A percentile compares a stretch with the other conserved stretches of the same genome.
Conservation (phyloP, 768 basidiomycete species). For the Lentinula lateritia region DNA sequence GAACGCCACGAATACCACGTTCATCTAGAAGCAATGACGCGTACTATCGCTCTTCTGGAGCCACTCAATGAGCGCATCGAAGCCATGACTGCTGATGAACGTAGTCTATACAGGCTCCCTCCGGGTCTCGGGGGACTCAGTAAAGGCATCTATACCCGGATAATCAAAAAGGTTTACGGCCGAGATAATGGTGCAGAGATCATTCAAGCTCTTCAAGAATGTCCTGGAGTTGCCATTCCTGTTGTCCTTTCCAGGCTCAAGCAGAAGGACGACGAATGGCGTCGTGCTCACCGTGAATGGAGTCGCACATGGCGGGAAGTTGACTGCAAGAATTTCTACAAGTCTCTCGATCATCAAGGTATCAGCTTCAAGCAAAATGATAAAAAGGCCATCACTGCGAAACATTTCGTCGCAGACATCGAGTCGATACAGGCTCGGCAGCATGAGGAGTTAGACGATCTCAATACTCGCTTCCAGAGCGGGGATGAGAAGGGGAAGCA, state of each 20-base stretch:
- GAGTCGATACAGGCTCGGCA: slow-evolving; percentile 64
- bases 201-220: slow-evolving; percentile 84
- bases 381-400: slow-evolving; percentile 87
- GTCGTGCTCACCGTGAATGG: slow-evolving; percentile 90
- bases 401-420: slow-evolving; percentile 76
- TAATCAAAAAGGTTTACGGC: slow-evolving; percentile 92
- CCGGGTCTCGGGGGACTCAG: slow-evolving; percentile 86
- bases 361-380: slow-evolving; percentile 93
- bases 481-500: slow-evolving; percentile 24
- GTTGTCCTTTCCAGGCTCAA: slow-evolving; percentile 87
- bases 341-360: slow-evolving; percentile 93
- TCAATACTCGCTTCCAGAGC: slow-evolving; percentile 4
- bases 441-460: slow-evolving; percentile 25
- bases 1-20: slow-evolving; percentile 98
- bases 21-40: slow-evolving; percentile 83
- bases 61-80: slow-evolving; percentile 81
- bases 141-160: slow-evolving; percentile 85
- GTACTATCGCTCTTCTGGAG: slow-evolving; percentile 89
- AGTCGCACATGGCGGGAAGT: slow-evolving; percentile 95
- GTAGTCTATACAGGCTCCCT: slow-evolving; percentile 72
- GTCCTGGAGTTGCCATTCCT: slow-evolving; percentile 84
- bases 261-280: slow-evolving; percentile 97
- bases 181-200: slow-evolving; percentile 71
- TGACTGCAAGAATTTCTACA: slow-evolving; percentile 97
- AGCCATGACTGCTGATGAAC: slow-evolving; percentile 86